Evolutionary conservation across 176 grass and related monocot genomes (phyloP), one percentile per base, ranked within the genome.

Genomic region (Musa schizocarpa): DNA sequence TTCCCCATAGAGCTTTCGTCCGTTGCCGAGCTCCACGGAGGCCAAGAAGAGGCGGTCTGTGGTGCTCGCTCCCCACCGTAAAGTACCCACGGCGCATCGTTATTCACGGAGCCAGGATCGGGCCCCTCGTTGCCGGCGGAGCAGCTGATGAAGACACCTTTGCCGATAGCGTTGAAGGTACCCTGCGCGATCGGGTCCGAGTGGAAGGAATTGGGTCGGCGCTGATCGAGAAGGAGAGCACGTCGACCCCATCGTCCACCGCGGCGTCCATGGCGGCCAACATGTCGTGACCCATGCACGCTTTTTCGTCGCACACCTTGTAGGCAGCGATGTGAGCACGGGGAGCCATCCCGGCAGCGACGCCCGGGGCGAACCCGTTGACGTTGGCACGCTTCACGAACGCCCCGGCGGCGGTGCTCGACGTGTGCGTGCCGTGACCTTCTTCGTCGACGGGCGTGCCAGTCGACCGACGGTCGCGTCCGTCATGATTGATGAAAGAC

Each of bases 1-100:
- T 55, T 82, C 70, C 14, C 85, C 85, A 7, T 74, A 52, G 74
- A 87, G 57, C 53, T 68, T 10, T 13, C 17, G 29, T 9, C 80
- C 85, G 27, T 87, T 72, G 3, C 52, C 52, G 0, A 87, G 79
- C 52, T 63, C 2, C 20, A 87, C 59, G 0, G 62, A 53, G 10
- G 67, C 63, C 13, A 57, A 12, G 4, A 78, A 10, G 0, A 52
- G 21, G 12, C 80, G 50, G 50, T 79, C 73, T n/a, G 57, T 70
- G 8, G 49, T 68, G 63, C 89, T 84, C 1, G 88, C 88, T 2
- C n/a, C 56, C 87, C 2, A 90, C 87, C 0, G 87, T 94, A n/a
- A 51, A 90, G 63, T 22, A 94, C 5, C 91, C 91, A 90, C 0
- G 87, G 91, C 0, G 85, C 82, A 1, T 54, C 69, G n/a, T 93